Base-by-base conservation (phyloP, 768 basidiomycete genomes). In the Harrya chromipes region DNA sequence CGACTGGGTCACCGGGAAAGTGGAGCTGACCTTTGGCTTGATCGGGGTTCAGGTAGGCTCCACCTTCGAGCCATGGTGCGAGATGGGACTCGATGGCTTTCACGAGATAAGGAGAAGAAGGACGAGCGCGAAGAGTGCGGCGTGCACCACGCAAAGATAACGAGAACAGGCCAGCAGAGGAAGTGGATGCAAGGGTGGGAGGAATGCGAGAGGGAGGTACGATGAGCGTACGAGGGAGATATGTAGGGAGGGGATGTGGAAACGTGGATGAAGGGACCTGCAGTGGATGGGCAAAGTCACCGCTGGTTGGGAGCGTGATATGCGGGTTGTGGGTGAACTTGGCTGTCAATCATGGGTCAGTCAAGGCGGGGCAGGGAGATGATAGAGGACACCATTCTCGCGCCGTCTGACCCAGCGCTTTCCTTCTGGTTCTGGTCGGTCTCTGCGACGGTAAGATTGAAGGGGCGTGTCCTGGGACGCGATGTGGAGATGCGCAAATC, bases 121-220 rank as follows among this genome's bases (percentile, higher is more conserved):
- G 53, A 21, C 81, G 74, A 8, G 80, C 74, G 36, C 86, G 80
- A 14, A 92, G 74, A 27, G 82, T 76, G 43, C 80, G 75, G 31
- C 89, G 77, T 73, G 84, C 84, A 14, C 90, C 90, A 56, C 83
- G 88, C 37, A 90, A 64, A 42, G 87, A 84, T 41, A 89, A 71
- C 12, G 85, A 85, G 69, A 88, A 91, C 6, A 85, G 75, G 8
- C 90, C 89, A 2, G 86, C 85, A 63, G 81, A 79, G 35, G 87
- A 80, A 13, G 83, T 80, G 34, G 58, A 61, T 0, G 80, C 76
- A 54, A 86, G 77, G 4, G 56, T 46, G 4, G 62, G 51, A 0
- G 79, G 72, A 13, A 72, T 70, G 4, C 62, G 50, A 1, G 75
- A 60, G 7, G 78, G 58, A 0, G 87, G 81, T 0, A 86, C 57